Base-by-base conservation (phyloP, 2,329 filamentous ascomycete species). In the Chrysosporium keratinophilum region DNA sequence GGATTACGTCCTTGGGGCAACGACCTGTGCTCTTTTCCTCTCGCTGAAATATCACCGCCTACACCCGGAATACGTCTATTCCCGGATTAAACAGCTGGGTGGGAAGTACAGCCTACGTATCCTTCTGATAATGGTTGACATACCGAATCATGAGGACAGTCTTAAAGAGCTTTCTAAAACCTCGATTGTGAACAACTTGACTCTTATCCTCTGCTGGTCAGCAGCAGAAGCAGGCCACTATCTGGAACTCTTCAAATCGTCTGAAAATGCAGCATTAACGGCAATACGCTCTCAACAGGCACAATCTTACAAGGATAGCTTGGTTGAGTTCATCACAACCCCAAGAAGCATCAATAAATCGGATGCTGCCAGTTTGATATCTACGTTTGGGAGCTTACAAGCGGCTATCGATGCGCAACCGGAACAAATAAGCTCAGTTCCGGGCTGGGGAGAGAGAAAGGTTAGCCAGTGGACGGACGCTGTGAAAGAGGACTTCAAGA, bases 61-160 rank as follows among this genome's bases (percentile, higher is more conserved):
- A 50, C 93, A 98, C 66, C 93, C 93, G 0, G 93, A 98, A 71
- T 98, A 98, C 74, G 88, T 98, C 63, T 97, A 97, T 74, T 89
- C 85, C 20, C 85, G 93, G 54, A 94, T 98, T 61, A 84, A 86
- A 50, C 82, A 83, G 47, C 76, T 98, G 3, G 87, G 87, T 50
- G 87, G 87, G 49, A 88, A 87, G 71, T 97, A 94, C 73, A 85
- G 83, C 60, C 78, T 98, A 17, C 87, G 93, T 46, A 78, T 98
- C 50, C 73, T 98, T 28, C 78, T 98, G 47, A 83, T 85, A 17
- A 89, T 97, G 81, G 90, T 97, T 23, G 93, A 98, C 69, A 95
- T 98, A 50, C 82, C 85, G 20, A 95, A 95, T 65, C 93, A 97
- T 64, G 88, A 97, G 69, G 89, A 95, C 55, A 80, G 84, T 3